Conservation (phyloP, 352 stramenopile species). For the Globisporangium echinulatum region DNA sequence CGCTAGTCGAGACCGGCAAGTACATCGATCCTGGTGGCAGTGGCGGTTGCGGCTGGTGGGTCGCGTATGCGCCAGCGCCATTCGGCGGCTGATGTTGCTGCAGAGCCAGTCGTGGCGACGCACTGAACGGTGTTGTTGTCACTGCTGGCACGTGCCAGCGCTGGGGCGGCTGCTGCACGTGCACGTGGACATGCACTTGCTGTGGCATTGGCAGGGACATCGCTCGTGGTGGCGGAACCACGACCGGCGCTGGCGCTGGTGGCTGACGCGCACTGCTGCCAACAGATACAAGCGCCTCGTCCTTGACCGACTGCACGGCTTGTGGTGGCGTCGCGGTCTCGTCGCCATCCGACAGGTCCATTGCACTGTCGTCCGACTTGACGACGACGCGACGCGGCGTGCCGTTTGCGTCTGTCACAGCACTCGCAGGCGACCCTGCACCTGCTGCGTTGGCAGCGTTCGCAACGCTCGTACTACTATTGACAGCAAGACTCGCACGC, state of each 20-base stretch:
- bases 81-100: conserved; percentile 15
- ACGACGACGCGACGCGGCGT: conserved; percentile 16
- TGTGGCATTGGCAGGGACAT: background rate
- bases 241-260: conserved; percentile 9
- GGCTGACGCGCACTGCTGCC: conserved; percentile 7
- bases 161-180: conserved; percentile 3
- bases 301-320: background rate
- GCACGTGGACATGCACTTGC: background rate
- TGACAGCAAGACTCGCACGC: no score
- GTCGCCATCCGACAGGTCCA: conserved; percentile 63
- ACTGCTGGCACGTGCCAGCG: conserved; percentile 14
- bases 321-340: conserved; percentile 12
- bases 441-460: background rate
- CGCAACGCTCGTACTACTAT: background rate
- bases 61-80: conserved; percentile 9
- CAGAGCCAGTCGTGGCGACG: conserved; percentile 16
- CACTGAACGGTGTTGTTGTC: conserved; percentile 11
- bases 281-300: background rate
- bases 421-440: background rate
- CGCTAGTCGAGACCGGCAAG: conserved; percentile 4
- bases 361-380: conserved; percentile 42
- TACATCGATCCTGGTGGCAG: conserved; percentile 16
- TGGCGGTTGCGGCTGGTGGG: conserved; percentile 1
- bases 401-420: conserved; percentile 11
- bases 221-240: no score